Evolutionary conservation across 2,329 filamentous ascomycete genomes (phyloP).

Genomic region (Pseudocercospora pini-densiflorae): DNA sequence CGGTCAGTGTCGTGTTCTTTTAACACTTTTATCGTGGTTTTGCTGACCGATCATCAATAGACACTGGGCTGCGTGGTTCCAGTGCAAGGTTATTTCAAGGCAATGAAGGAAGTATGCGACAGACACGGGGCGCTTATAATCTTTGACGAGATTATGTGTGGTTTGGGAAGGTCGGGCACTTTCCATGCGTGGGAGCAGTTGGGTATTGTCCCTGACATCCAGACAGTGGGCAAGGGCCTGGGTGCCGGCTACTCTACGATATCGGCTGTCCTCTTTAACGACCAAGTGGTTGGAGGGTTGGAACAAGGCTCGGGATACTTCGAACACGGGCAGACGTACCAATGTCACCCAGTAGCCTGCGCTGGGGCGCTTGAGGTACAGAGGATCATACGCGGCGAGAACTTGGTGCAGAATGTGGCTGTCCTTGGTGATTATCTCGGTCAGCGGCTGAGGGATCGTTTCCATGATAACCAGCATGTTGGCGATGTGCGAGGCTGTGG

Average conservation of each 20-base stretch:
- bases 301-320: constrained; percentile 49
- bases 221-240: constrained; percentile 65
- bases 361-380: constrained; percentile 66
- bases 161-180: constrained; percentile 33
- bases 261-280: constrained; percentile 60
- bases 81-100: constrained; percentile 58
- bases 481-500: constrained; percentile 64
- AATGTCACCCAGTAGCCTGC: constrained; percentile 61
- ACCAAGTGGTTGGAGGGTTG: constrained; percentile 53
- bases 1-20: constrained; percentile 43
- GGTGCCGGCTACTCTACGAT: constrained; percentile 64
- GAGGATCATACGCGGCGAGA: constrained; percentile 58
- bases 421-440: constrained; percentile 56
- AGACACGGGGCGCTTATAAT: constrained; percentile 60
- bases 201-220: constrained; percentile 62
- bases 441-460: constrained; percentile 43
- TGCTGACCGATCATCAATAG: neutral
- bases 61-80: constrained; percentile 54
- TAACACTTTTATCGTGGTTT: constrained; percentile 33
- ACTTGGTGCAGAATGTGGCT: constrained; percentile 60
- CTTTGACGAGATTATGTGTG: constrained; percentile 52
- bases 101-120: constrained; percentile 58
- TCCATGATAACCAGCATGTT: constrained; percentile 54
- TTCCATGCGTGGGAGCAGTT: constrained; percentile 36
- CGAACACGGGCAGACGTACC: constrained; percentile 64